Evolutionary conservation across 805 yeast species (phyloP).

Genomic region (Kuraishia piskuri): DNA sequence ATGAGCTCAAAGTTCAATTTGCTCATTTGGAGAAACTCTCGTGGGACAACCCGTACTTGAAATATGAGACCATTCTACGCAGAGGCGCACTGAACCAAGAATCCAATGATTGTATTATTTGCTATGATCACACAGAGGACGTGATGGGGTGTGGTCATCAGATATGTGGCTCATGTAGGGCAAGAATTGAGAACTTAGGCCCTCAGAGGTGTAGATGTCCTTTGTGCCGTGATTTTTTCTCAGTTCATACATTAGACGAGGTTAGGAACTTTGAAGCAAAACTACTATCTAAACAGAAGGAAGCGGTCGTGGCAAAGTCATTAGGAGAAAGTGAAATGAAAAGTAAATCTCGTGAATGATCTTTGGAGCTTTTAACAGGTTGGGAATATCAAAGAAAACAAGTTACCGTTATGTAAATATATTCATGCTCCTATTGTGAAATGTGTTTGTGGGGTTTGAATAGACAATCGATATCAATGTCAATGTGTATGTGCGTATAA

Average conservation of each 20-base stretch:
- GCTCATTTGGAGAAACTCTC: neutral
- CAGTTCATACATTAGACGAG: neutral
- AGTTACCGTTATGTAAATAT: too few relatives aligned
- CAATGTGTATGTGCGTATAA: neutral
- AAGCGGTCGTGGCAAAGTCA: neutral
- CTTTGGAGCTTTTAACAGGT: too few relatives aligned
- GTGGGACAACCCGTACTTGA: neutral
- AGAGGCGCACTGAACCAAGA: neutral
- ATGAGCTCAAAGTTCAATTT: neutral
- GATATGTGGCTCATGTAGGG: neutral
- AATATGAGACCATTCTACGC: neutral
- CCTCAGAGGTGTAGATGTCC: neutral
- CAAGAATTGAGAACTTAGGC: neutral
- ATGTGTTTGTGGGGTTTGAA: neutral
- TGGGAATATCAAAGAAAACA: too few relatives aligned
- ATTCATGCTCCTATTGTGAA: neutral
- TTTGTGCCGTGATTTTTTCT: neutral
- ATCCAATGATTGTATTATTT: neutral
- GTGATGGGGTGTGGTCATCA: neutral
- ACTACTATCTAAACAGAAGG: neutral
- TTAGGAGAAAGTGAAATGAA: neutral
- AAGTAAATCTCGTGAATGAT: neutral
- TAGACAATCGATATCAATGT: neutral
- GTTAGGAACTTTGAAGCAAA: neutral
- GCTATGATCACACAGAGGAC: neutral